Evolutionary conservation across 1,284 basidiomycete species (phyloP), one percentile per base, ranked within the genome.

Genomic region (Termitomyces sp.): DNA sequence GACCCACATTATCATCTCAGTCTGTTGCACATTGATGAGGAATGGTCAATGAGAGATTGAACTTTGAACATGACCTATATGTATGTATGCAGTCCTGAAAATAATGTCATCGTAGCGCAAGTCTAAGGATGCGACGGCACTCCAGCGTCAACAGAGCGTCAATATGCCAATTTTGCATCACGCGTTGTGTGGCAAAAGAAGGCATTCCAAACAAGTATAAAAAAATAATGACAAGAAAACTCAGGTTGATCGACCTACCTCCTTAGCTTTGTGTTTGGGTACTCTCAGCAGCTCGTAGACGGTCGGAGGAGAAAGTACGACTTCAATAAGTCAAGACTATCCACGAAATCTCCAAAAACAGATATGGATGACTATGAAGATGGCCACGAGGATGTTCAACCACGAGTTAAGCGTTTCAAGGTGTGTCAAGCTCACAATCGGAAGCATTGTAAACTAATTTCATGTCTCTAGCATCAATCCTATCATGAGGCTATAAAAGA

Each of bases 401-500:
- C 63, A 35, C 68, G 69, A 6, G 63, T 66, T 2, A 78, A 78
- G 55, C 68, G 76, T 26, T 78, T 78, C 67, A 78, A 75, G 66
- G 76, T 74, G 40, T 0, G 60, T 60, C 3, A 24, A 11, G 13
- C 24, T 30, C 21, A 16, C 9, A 44, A 14, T 8, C 10, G 37
- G 5, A 14, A n/a, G 30, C 26, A 37, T n/a, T 33, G 1, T n/a
- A 30, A 19, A 41, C 43, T 41, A 38, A 33, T 35, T 10, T 35
- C 19, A 14, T 38, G 34, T 38, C 9, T 49, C 19, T 59, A 90
- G 87, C 76, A 88, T 64, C 83, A 88, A 70, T 90, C 88, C 0
- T 85, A 91, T 62, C 76, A 80, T 55, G 72, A 80, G 56, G 74
- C 76, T 0, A 64, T 91, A 28, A 87, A 84, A 65, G 74, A 79